Evolutionary conservation across 495 filamentous ascomycete genomes (phyloP).

Genomic region (Talaromyces proteolyticus): DNA sequence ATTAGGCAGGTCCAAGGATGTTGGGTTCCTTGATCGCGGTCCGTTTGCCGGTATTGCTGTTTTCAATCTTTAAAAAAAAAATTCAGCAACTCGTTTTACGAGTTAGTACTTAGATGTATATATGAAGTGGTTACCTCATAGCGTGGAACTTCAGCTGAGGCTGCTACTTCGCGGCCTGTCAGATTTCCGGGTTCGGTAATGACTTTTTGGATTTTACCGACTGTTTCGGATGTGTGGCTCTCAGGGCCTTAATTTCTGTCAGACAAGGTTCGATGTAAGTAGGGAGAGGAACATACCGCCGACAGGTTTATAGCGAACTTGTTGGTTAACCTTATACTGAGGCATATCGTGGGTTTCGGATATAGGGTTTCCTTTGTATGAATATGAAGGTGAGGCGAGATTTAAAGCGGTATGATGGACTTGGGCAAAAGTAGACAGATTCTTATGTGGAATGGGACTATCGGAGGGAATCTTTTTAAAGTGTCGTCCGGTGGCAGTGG

Average conservation of each 20-base stretch:
- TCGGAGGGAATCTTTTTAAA: neutral
- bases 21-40: slow-evolving; percentile 28
- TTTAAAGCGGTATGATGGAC: too few relatives aligned
- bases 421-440: too few relatives aligned
- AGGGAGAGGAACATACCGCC: slow-evolving; percentile 17
- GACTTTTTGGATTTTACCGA: slow-evolving; percentile 20
- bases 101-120: too few relatives aligned
- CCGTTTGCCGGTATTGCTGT: slow-evolving; percentile 24
- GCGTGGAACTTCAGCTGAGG: slow-evolving; percentile 18
- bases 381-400: too few relatives aligned
- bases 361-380: neutral
- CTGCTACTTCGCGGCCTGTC: slow-evolving; percentile 19
- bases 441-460: neutral
- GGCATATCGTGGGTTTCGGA: too few relatives aligned
- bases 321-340: slow-evolving; percentile 17
- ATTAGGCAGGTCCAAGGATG: slow-evolving; percentile 16
- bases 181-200: slow-evolving; percentile 13
- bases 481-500: slow-evolving; percentile 4
- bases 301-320: slow-evolving; percentile 29
- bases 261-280: neutral
- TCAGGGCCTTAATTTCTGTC: slow-evolving; percentile 14
- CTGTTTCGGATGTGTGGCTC: slow-evolving; percentile 22
- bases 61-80: slow-evolving; percentile 24
- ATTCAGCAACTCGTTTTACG: too few relatives aligned
- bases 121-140: slow-evolving; percentile 17